Base-by-base conservation (phyloP, 2,329 filamentous ascomycete species). In the Exserohilum turcica region DNA sequence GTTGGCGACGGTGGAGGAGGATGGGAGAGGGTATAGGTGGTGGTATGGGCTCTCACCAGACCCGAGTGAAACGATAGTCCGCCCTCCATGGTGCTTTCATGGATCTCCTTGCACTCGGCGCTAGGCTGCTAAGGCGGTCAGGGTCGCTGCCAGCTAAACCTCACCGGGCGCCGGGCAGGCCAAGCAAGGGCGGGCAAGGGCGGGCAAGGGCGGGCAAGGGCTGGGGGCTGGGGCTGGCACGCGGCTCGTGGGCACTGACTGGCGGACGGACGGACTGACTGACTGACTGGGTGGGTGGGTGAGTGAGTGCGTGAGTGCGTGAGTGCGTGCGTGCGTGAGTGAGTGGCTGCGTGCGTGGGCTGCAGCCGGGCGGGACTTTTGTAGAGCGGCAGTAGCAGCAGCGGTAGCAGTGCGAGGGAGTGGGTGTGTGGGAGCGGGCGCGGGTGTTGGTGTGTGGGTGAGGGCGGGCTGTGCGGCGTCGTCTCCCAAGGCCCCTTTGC, bases 71-170 rank as follows among this genome's bases (percentile, higher is more conserved):
- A 62, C 32, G 57, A 58, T 43, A 64, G 50, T 33, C 59, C 61
- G 38, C 56, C 67, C 67, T 74, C 70, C 71, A 74, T 74, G 57
- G 56, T 65, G 70, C 54, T 54, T 54, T 57, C 53, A 57, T 53
- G 68, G 68, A 72, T 71, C 48, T 61, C 67, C 66, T 55, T 54
- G 48, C 44, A 54, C 57, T 40, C 37, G 52, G 48, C 48, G 48
- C 52, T 53, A 43, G 43, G 31, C 42, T 36, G 24, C 28, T 16
- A 43, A 43, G 52, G 48, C 54, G 54, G 45, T 53, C 54, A 51
- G 45, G 52, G 55, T 47, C 52, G 40, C 27, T 31, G 37, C 49
- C 36, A 49, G 42, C 47, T 54, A 35, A 35, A 35, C 44, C 35
- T 49, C 29, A 52, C 36, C 43, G 38, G 45, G 52, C 49, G 37